Evolutionary conservation across 164 flowering plant genomes (phyloP).

Genomic region (Umbilicus rupestris): DNA sequence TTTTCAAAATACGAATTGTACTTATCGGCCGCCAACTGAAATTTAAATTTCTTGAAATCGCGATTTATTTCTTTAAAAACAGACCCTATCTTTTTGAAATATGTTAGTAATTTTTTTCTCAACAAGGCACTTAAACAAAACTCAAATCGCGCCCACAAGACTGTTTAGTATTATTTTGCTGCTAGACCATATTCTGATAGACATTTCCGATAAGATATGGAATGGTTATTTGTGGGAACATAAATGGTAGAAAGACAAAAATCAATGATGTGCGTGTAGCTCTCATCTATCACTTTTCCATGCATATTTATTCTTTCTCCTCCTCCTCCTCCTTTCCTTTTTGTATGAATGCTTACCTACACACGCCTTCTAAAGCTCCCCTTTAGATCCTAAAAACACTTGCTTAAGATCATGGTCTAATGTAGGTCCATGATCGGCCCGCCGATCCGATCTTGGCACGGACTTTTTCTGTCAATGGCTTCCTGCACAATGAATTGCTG

Average conservation of each 20-base stretch:
- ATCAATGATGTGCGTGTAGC: conserved; percentile 1
- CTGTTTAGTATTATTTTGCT: no score
- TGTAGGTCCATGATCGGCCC: not conserved
- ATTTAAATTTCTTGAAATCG: no score
- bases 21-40: no score
- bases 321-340: not conserved
- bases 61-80: no score
- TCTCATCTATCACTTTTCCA: not conserved
- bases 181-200: no score
- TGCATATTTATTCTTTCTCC: not conserved
- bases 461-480: not conserved
- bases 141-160: no score
- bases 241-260: not conserved
- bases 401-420: not conserved
- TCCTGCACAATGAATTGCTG: not conserved
- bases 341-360: not conserved
- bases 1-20: not conserved
- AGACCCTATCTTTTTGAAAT: no score
- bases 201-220: no score
- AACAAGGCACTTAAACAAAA: no score
- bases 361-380: not conserved
- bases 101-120: no score
- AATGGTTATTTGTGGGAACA: not conserved
- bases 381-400: not conserved
- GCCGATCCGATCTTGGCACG: not conserved